Base-by-base conservation (phyloP, 2,329 filamentous ascomycete species). In the Bipolaris oryzae region DNA sequence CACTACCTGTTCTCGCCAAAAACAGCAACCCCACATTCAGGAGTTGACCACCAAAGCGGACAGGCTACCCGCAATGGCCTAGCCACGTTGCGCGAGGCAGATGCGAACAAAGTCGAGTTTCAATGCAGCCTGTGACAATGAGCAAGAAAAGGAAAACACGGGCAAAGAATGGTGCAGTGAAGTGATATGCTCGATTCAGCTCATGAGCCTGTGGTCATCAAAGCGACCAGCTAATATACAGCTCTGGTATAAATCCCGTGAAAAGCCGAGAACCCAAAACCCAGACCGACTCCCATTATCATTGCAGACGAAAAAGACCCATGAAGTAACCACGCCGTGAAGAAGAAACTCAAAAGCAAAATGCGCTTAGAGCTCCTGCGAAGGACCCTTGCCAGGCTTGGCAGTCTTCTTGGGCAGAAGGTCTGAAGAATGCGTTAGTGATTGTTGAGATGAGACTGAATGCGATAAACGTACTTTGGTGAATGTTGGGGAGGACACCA, bases 391-490 rank as follows among this genome's bases (percentile, higher is more conserved):
- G 82, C 90, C 91, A 78, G 85, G 85, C 90, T 98, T 97, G 79
- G 88, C 86, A 56, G 95, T 96, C 91, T 98, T 98, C 92, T 99
- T 98, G 77, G 95, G 95, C 68, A 99, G 88, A 64, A 99, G 90
- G 84, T 99, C 94, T 96, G 75, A 52, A 72, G 28, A 68, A 63
- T 42, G 33, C 16, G 75, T 85, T 73, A 84, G 81, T 68, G 72
- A 33, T 28, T 44, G 34, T 48, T 18, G 16, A 13, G 46, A 13
- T 7, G 10, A 15, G n/a, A 45, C 11, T 23, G 16, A n/a, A 41
- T 62, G 28, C 55, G 67, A 86, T 91, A 72, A 67, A 86, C 91
- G 72, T 87, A 96, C 92, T 96, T 83, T 95, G 91, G 85, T 96
- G 92, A 72, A 96, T 96, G 87, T 96, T 96, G 80, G 92, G 93